These are phyloP conservation scores for Trichophyton schoenleinii DNA, from an alignment of 2,329 filamentous ascomycete genomes.

Conservation along the genomic window DNA sequence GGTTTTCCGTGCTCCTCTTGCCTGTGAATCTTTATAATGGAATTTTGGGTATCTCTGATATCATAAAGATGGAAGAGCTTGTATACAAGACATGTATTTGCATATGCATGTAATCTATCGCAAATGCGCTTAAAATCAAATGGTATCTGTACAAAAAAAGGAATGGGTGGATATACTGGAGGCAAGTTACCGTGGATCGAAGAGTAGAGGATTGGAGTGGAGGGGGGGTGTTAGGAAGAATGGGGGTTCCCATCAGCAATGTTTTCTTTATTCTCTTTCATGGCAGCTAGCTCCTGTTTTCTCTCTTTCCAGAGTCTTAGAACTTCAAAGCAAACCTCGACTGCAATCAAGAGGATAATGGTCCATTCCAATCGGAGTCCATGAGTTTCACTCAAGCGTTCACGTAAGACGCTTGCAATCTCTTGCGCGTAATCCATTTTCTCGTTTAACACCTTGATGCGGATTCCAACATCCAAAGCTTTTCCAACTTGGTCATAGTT, in stretches of 20 bases:
- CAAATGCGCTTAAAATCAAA: not conserved
- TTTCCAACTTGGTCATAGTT: constrained; percentile 92
- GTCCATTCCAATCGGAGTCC: constrained; percentile 83
- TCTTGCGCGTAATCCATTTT: constrained; percentile 98
- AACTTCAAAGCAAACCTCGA: constrained; percentile 84
- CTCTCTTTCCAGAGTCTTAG: constrained; percentile 57
- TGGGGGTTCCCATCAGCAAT: not conserved
- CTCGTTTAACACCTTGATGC: constrained; percentile 85
- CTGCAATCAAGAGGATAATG: constrained; percentile 83
- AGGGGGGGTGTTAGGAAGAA: not conserved
- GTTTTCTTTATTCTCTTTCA: not conserved
- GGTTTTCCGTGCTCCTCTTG: not conserved
- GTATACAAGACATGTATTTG: not conserved
- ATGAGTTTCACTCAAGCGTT: constrained; percentile 82
- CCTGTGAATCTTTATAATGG: not conserved
- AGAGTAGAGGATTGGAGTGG: not conserved
- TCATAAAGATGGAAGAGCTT: not conserved
- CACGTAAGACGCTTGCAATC: constrained; percentile 76
- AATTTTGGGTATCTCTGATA: not conserved
- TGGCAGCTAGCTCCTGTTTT: constrained; percentile 25
- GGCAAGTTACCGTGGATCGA: not conserved
- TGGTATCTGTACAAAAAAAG: constrained; percentile 1
- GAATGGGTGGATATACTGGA: not conserved
- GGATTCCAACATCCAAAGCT: constrained; percentile 77
- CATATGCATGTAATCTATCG: not conserved